Conservation (phyloP, 2,329 filamentous ascomycete genomes). For the Pseudogymnoascus sp. region DNA sequence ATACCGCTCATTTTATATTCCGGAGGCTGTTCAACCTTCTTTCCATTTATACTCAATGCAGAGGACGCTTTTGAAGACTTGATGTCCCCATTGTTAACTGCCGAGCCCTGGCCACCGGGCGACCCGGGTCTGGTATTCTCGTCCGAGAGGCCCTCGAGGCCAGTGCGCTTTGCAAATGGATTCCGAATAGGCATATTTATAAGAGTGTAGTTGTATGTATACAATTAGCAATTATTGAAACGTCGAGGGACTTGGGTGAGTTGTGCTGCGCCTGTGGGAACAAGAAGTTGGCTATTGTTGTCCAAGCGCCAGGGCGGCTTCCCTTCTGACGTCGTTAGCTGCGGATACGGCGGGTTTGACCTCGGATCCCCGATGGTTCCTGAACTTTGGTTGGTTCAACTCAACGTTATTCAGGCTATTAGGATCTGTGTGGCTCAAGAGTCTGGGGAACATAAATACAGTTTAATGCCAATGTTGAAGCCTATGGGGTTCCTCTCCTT, state of each 20-base stretch:
- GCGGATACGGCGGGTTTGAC: not conserved
- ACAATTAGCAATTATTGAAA: not conserved
- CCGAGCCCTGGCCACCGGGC: constrained; percentile 39
- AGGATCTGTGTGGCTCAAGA: not conserved
- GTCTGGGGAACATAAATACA: not conserved
- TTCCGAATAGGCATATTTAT: constrained; percentile 62
- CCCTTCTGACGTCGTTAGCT: constrained; percentile 5
- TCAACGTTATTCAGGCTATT: not conserved
- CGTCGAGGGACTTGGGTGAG: not conserved
- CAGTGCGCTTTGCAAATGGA: constrained; percentile 57
- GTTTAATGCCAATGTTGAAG: not conserved
- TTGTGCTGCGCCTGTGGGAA: not conserved
- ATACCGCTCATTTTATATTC: constrained; percentile 78
- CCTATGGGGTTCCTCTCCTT: not conserved
- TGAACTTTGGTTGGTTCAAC: not conserved
- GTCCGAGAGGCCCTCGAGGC: constrained; percentile 31
- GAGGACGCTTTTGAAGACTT: constrained; percentile 56
- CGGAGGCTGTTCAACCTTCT: constrained; percentile 48
- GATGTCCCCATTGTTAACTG: constrained; percentile 57
- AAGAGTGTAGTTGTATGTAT: constrained; percentile 5
- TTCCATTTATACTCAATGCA: constrained; percentile 54
- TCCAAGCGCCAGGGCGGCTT: not conserved
- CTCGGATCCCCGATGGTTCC: not conserved
- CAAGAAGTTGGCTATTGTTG: constrained; percentile 4
- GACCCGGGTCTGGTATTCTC: constrained; percentile 44